Percentiles rank a stretch among this genome's conserved stretches.
Conservation (phyloP, 495 filamentous ascomycete species). For the Neurospora cerealis region DNA sequence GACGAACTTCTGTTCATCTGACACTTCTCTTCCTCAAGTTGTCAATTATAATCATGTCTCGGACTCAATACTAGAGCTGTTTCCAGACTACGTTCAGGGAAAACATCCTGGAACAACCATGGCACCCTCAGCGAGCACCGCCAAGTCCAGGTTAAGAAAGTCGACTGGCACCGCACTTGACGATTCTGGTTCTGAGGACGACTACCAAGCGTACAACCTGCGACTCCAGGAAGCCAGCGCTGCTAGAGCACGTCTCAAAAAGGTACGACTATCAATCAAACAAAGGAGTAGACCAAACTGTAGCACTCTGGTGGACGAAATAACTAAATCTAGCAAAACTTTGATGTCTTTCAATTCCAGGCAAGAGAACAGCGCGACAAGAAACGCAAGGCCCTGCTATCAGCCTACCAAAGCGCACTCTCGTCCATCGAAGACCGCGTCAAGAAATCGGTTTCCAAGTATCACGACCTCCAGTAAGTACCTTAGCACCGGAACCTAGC, state of each 20-base stretch:
- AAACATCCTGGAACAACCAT: neutral
- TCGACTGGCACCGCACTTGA: neutral
- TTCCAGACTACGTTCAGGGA: too few relatives aligned
- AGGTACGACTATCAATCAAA: conserved; percentile 1
- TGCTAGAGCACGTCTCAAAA: conserved; percentile 10
- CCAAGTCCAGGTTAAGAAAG: conserved; percentile 1
- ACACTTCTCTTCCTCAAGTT: neutral
- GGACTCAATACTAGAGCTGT: too few relatives aligned
- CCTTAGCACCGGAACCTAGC: neutral
- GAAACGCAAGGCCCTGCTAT: conserved; percentile 10
- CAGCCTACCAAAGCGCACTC: conserved; percentile 7
- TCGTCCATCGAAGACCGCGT: conserved; percentile 9
- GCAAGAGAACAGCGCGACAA: conserved; percentile 16
- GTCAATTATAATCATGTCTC: too few relatives aligned
- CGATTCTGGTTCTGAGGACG: conserved; percentile 10
- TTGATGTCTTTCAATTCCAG: neutral
- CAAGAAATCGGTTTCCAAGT: conserved; percentile 11
- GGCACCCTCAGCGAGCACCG: conserved; percentile 14
- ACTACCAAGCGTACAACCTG: conserved; percentile 8
- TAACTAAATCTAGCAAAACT: neutral
- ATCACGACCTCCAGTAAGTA: conserved; percentile 11
- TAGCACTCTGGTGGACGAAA: neutral
- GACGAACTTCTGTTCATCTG: neutral
- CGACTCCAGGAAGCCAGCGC: conserved; percentile 11
- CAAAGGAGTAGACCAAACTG: neutral